Conservation (phyloP, 495 filamentous ascomycete genomes). For the Melanomma pulvis-pyrius region DNA sequence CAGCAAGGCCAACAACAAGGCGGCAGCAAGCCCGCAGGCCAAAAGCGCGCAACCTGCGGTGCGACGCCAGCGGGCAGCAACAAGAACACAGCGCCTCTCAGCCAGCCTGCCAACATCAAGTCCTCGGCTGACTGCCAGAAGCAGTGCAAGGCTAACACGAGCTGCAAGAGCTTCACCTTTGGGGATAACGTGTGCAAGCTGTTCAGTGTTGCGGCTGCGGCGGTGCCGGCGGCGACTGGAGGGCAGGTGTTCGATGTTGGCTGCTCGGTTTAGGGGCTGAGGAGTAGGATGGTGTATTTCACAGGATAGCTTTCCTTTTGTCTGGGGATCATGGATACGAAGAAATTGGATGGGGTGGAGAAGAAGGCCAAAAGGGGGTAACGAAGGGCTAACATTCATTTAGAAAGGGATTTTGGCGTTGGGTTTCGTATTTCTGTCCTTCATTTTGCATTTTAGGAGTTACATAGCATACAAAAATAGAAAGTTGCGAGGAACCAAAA, state of each 20-base stretch:
- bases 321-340: neutral
- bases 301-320: neutral
- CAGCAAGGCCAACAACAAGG: neutral
- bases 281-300: neutral
- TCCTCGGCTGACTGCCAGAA: neutral
- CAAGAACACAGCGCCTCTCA: neutral
- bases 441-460: too few relatives aligned
- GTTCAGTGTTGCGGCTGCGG: conserved; percentile 6
- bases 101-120: conserved; percentile 13
- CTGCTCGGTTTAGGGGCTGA: neutral
- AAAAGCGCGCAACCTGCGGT: conserved; percentile 10
- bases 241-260: conserved; percentile 12
- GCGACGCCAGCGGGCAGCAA: conserved; percentile 4
- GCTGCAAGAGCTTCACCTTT: conserved; percentile 7
- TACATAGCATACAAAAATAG: too few relatives aligned
- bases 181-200: conserved; percentile 13
- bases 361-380: neutral
- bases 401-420: too few relatives aligned
- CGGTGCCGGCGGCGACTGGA: neutral
- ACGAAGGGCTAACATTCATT: conserved; percentile 1
- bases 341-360: neutral
- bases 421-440: too few relatives aligned
- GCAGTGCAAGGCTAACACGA: neutral
- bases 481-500: too few relatives aligned
- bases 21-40: neutral